A percentile compares a stretch with the other conserved stretches of the same genome.
These are phyloP conservation scores for Taphrina confusa DNA, from an alignment of 1,139 yeast species.

Conservation along the genomic window DNA sequence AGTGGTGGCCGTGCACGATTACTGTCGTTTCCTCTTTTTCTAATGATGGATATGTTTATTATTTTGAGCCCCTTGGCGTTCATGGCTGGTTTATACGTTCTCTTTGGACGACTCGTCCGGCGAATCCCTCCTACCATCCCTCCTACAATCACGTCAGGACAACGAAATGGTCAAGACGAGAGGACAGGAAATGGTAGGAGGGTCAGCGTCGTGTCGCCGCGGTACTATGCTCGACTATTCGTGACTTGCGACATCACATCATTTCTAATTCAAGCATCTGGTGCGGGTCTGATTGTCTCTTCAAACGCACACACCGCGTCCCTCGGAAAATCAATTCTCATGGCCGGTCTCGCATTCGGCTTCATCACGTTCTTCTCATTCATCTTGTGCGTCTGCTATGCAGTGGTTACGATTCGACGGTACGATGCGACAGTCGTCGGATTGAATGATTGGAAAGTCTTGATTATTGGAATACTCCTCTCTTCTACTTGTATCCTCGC, in stretches of 20 bases:
- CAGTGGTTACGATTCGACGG: conserved; percentile 19
- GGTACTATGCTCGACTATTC: conserved; percentile 43
- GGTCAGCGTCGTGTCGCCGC: not conserved
- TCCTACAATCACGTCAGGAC: too few species aligned
- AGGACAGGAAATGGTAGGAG: not conserved
- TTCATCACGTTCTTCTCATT: conserved; percentile 49
- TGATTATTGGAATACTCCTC: conserved; percentile 42
- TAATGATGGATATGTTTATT: conserved; percentile 28
- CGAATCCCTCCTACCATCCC: not conserved
- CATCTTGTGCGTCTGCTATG: conserved; percentile 37
- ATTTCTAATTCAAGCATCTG: conserved; percentile 51
- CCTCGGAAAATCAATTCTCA: conserved; percentile 41
- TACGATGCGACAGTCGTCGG: not conserved
- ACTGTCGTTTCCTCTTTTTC: conserved; percentile 10
- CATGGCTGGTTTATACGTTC: conserved; percentile 29
- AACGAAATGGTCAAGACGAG: too few species aligned
- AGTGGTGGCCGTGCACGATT: not conserved
- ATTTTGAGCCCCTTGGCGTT: conserved; percentile 31
- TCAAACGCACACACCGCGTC: conserved; percentile 1
- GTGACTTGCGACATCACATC: conserved; percentile 53
- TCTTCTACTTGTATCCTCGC: conserved; percentile 48
- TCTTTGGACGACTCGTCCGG: conserved; percentile 29
- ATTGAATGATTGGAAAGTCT: conserved; percentile 20
- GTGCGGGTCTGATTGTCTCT: conserved; percentile 50
- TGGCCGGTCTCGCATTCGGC: conserved; percentile 47